Evolutionary conservation across 345 rosid species (phyloP), one percentile per base, ranked within the genome.

Genomic region (Gossypium australe): DNA sequence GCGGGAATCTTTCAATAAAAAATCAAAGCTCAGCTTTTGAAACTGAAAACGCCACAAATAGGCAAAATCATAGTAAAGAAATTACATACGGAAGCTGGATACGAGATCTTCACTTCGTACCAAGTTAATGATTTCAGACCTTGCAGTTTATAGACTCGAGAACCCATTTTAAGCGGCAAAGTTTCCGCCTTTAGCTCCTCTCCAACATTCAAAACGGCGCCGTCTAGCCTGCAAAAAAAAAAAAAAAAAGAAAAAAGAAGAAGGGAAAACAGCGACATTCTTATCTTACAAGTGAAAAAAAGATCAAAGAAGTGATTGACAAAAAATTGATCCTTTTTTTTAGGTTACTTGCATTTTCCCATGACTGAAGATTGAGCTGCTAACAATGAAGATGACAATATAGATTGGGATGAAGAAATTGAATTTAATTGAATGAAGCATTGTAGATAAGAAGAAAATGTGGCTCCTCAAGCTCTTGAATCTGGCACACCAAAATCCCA

Each of bases 71-170:
- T 22, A 14, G 66, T 60, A 70, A 52, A 67, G 78, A 55, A 63
- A 66, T 60, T 77, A 91, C 96, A 82, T 93, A 95, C 98, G 84
- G 97, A 93, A 84, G 97, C 97, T 69, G 99, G 99, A 77, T 90
- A 91, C 13, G 97, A 93, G 82, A 93, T 95, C 99, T 95, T 93
- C 89, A 93, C 96, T 95, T 91, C 96, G 60, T 93, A 93, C 97
- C 92, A 87, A 80, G 89, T 78, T 78, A 76, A 47, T 14, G 98
- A 80, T 79, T 89, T 95, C 34, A 95, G 84, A 67, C 91, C 92
- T 67, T 86, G 79, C 76, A 95, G 78, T 34, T 76, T 72, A 66
- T 91, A 95, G 56, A 84, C 72, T 47, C 87, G 82, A 76, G 89
- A 88, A 80, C 97, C 94, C 75, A 74, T 75, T 58, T 68, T 84